Percentiles rank a stretch among this genome's conserved stretches.
These are phyloP conservation scores for Astragalus membranaceus DNA, from an alignment of 306 rosid genomes.

Conservation along the genomic window DNA sequence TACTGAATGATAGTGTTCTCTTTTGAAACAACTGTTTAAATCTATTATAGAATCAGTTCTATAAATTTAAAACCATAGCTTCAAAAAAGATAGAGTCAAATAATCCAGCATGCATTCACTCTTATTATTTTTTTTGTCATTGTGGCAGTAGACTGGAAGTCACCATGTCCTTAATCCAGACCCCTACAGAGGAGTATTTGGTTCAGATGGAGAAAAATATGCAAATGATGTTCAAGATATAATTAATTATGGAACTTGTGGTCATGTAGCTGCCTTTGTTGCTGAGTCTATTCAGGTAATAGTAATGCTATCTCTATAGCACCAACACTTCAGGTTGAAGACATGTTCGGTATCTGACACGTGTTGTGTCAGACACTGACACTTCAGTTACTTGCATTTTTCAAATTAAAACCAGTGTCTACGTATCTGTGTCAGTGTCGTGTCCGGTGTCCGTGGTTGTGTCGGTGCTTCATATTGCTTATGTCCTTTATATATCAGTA, in stretches of 20 bases:
- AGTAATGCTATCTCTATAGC: too few relatives aligned
- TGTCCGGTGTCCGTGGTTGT: too few relatives aligned
- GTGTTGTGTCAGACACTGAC: too few relatives aligned
- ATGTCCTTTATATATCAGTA: too few relatives aligned
- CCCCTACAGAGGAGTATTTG: constrained; percentile 40
- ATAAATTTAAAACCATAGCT: too few relatives aligned
- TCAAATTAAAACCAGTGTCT: too few relatives aligned
- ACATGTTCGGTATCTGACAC: too few relatives aligned
- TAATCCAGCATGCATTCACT: background rate
- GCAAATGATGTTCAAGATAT: constrained; percentile 40
- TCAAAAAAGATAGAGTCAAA: background rate
- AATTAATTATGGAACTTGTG: constrained; percentile 42
- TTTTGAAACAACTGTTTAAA: constrained; percentile 2
- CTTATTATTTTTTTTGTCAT: background rate
- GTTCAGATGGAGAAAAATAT: constrained; percentile 37
- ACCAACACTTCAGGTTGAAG: too few relatives aligned
- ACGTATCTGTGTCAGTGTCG: too few relatives aligned
- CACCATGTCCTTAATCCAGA: constrained; percentile 47
- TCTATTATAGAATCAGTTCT: background rate
- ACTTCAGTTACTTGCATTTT: too few relatives aligned
- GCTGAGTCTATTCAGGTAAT: constrained; percentile 44
- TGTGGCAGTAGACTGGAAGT: constrained; percentile 34
- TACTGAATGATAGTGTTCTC: background rate
- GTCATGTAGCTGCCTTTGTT: constrained; percentile 34
- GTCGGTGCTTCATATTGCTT: too few relatives aligned